Evolutionary conservation across 106 monocot species (phyloP), one percentile per base, ranked within the genome.

Genomic region (Ottelia alismoides): DNA sequence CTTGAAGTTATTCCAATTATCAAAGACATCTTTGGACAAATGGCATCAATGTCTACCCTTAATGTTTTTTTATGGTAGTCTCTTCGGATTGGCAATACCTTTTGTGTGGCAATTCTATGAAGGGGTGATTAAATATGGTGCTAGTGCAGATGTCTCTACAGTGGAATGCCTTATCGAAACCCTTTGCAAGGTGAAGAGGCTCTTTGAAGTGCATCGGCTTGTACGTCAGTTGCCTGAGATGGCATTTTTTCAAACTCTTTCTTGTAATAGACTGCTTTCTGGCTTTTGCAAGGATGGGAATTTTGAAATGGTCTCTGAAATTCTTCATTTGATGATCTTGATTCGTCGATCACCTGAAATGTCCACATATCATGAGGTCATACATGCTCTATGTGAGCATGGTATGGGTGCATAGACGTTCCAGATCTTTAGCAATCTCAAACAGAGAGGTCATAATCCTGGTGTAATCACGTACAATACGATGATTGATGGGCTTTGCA

Each of bases 401-500:
- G 27, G 50, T 7, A 48, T 54, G 31, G 50, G 14, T 0, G 1
- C 20, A 10, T 62, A 64, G n/a, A 63, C 56, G 9, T 40, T 56
- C 31, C 22, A 2, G 25, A 11, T 71, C 4, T 71, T 71, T 25
- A 14, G 30, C 1, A 55, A 47, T 16, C 32, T 63, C 4, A 56
- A 32, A 45, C 11, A 16, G 5, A 48, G 63, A 20, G 62, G 70
- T 43, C 64, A 71, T 19, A 19, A 48, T 21, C 63, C 27, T 5
- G 49, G 40, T 17, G 62, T 57, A 4, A 25, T 50, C 21, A 63
- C 40, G 20, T 71, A 63, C 30, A 56, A 51, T 1, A 50, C 56
- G 0, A 57, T 71, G 28, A 64, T 71, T 12, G 31, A 64, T 24
- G 70, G 63, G 11, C 63, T 71, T 6, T 71, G 70, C 56, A 71